Evolutionary conservation across 345 rosid genomes (phyloP).

Genomic region (Brassica carinata): DNA sequence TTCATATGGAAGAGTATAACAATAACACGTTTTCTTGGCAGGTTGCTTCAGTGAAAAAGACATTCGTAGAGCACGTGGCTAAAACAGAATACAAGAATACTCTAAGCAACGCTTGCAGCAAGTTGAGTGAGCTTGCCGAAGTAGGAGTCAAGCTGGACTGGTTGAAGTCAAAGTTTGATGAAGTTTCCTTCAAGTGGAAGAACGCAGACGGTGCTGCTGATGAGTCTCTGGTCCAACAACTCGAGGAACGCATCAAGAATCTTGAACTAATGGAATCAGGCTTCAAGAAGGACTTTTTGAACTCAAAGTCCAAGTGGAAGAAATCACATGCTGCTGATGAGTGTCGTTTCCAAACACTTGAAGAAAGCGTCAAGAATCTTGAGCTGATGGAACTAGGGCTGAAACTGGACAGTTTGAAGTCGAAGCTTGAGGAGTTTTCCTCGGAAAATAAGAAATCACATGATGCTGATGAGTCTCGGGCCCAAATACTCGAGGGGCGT

Average conservation of each 20-base stretch:
- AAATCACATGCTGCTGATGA: neutral
- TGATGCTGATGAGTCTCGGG: neutral
- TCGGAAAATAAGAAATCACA: neutral
- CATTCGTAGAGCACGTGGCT: slow-evolving; percentile 3
- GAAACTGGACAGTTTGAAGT: neutral
- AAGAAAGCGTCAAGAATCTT: neutral
- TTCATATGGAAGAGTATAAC: neutral
- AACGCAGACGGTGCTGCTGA: neutral
- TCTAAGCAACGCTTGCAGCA: neutral
- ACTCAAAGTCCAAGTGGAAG: neutral
- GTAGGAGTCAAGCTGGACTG: slow-evolving; percentile 16
- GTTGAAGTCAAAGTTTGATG: slow-evolving; percentile 10
- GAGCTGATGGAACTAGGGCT: neutral
- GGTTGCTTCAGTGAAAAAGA: slow-evolving; percentile 16
- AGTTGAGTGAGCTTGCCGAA: neutral
- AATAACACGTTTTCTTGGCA: neutral
- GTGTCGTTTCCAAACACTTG: neutral
- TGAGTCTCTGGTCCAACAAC: neutral
- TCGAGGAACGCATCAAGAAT: slow-evolving; percentile 17
- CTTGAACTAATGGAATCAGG: neutral
- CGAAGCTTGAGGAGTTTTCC: neutral
- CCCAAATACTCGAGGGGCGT: neutral
- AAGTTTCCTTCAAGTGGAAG: neutral
- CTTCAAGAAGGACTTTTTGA: neutral
- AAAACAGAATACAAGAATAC: slow-evolving; percentile 14